Conservation (phyloP, 2,329 filamentous ascomycete genomes). For the Chrysoporthe puriensis region DNA sequence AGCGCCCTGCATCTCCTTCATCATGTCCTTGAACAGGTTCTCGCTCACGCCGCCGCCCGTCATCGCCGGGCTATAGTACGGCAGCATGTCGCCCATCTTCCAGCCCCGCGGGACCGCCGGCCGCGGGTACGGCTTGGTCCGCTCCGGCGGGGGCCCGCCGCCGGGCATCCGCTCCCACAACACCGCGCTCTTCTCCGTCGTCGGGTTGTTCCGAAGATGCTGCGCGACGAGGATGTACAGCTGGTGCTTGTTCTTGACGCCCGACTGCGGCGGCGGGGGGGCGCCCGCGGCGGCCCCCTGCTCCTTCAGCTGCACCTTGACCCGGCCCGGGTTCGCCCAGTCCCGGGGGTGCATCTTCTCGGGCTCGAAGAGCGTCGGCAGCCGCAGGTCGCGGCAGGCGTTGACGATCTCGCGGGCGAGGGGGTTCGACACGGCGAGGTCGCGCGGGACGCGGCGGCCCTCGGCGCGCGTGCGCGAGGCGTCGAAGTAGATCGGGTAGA, state of each 20-base stretch:
- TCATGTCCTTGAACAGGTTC: conserved; percentile 94
- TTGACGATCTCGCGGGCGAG: conserved; percentile 87
- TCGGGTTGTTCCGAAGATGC: conserved; percentile 78
- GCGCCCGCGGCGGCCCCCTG: conserved; percentile 23
- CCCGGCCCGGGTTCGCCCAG: conserved; percentile 94
- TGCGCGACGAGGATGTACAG: conserved; percentile 80
- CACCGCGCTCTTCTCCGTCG: conserved; percentile 68
- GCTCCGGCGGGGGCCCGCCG: conserved; percentile 64
- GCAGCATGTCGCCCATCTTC: conserved; percentile 85
- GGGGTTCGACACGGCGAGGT: conserved; percentile 79
- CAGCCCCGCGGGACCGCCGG: conserved; percentile 82
- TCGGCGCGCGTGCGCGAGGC: conserved; percentile 71
- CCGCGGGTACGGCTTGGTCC: conserved; percentile 65
- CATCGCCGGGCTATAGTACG: conserved; percentile 85
- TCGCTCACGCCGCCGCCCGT: conserved; percentile 93
- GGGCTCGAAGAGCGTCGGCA: conserved; percentile 82
- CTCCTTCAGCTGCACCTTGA: conserved; percentile 75
- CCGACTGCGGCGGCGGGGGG: conserved; percentile 38
- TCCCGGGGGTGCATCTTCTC: conserved; percentile 94
- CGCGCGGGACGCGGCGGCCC: conserved; percentile 75
- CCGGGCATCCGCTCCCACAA: conserved; percentile 75
- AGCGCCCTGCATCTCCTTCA: conserved; percentile 79
- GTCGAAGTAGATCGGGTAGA: conserved; percentile 98
- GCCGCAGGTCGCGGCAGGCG: conserved; percentile 74
- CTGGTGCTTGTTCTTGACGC: conserved; percentile 80